Conservation (phyloP, 768 basidiomycete species). For the Tephrocybe sp. region DNA sequence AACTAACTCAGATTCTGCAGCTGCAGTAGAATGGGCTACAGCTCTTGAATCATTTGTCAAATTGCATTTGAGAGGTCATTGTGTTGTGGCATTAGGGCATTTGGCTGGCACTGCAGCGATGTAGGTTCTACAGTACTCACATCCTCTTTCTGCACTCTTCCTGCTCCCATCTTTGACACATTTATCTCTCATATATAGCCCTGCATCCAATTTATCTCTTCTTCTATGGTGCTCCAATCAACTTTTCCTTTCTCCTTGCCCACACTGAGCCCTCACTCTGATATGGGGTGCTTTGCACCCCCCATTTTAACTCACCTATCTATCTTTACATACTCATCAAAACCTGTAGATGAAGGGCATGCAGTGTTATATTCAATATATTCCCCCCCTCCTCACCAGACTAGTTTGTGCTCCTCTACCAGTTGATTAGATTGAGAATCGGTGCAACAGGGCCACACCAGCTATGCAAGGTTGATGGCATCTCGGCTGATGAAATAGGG, state of each 20-base stretch:
- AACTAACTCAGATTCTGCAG: too few species aligned
- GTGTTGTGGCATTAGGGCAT: constrained; percentile 30
- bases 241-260: constrained; percentile 45
- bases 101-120: constrained; percentile 31
- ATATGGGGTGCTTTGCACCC: too few species aligned
- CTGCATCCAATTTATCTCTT: constrained; percentile 42
- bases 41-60: constrained; percentile 14
- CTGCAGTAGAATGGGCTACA: constrained; percentile 24
- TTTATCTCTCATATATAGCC: constrained; percentile 39
- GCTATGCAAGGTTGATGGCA: too few species aligned
- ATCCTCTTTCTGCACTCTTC: constrained; percentile 28
- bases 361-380: too few species aligned
- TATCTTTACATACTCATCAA: too few species aligned
- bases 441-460: too few species aligned
- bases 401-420: too few species aligned
- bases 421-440: too few species aligned
- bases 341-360: too few species aligned
- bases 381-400: too few species aligned
- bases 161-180: constrained; percentile 17
- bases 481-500: too few species aligned
- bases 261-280: constrained; percentile 45
- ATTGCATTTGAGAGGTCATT: constrained; percentile 19
- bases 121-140: constrained; percentile 29
- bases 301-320: too few species aligned
- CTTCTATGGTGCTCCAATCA: constrained; percentile 42